Base-by-base conservation (phyloP, 305 asterid species). In the Rubia tinctorum region DNA sequence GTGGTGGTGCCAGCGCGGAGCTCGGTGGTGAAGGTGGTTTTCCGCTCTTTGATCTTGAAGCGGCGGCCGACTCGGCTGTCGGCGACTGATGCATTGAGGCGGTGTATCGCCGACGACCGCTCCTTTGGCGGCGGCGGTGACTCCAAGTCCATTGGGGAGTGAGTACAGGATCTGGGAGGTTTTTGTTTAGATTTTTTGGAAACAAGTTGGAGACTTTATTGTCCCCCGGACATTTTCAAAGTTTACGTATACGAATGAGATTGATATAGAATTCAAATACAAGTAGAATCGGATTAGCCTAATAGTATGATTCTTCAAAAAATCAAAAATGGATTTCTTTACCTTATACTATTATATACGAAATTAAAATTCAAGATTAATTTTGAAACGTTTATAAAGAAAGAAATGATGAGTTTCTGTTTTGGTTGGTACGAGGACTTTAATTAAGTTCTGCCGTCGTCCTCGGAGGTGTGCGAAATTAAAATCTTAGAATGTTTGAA, bases 1-100 rank as follows among this genome's bases (percentile, higher is more conserved):
- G 99, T 95, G 75, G 98, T 85, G 77, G 99, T 95, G 73, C 99
- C 99, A 59, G 99, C 99, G 47, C 96, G 98, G 83, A 95, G 88
- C 84, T 95, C 99, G 42, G 99, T 95, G 74, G 98, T 90, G 86
- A 95, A 95, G 20, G 89, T 82, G 75, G 97, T 86, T 82, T 87
- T 88, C 45, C 99, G 87, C 22, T 92, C 90, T 10, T 79, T 64
- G 80, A 95, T 77, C 61, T 92, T 95, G 89, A 95, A 95, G n/a
- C 86, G 86, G 55, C 73, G 78, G 15, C 99, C 98, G 39, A 87
- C 70, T 23, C 83, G 77, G 83, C 82, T 86, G 20, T 81, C 76
- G 22, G 89, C 93, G 20, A 92, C 83, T 80, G 75, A 81, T 61
- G 84, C 53, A 82, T 95, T 95, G 44, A 95, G 86, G 47, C 96